Percentiles rank a stretch among this genome's conserved stretches.
These are phyloP conservation scores for Phytopythium vexans DNA, from an alignment of 352 stramenopile species.

Conservation along the genomic window DNA sequence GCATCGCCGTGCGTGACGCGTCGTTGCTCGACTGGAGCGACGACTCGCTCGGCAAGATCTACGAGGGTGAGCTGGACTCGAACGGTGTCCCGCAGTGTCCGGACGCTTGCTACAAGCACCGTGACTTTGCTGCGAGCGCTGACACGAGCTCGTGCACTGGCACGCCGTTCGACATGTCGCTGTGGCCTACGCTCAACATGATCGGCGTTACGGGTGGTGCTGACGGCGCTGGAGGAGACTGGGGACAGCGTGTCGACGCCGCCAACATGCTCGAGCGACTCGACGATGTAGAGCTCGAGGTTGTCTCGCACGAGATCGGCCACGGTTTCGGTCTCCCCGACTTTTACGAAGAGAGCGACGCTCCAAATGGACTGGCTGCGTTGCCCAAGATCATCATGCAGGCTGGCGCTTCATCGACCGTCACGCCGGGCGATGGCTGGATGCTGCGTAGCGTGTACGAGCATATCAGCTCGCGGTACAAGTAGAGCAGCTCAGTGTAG, in stretches of 20 bases:
- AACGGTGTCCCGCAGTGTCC: conserved; percentile 20
- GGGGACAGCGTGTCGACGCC: conserved; percentile 35
- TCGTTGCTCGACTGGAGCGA: conserved; percentile 39
- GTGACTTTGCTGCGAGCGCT: conserved; percentile 18
- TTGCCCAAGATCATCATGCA: conserved; percentile 23
- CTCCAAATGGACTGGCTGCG: conserved; percentile 6
- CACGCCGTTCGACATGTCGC: conserved; percentile 38
- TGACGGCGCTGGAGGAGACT: conserved; percentile 20
- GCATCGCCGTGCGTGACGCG: conserved; percentile 28
- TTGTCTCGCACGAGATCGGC: conserved; percentile 43
- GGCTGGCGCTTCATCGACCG: conserved; percentile 17
- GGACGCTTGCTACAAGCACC: conserved; percentile 40
- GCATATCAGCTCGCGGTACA: conserved; percentile 21
- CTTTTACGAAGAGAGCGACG: conserved; percentile 12
- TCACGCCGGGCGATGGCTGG: conserved; percentile 26
- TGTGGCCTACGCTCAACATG: conserved; percentile 37
- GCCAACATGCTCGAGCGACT: conserved; percentile 24
- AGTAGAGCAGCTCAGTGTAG: conserved; percentile 2
- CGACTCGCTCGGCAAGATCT: conserved; percentile 30
- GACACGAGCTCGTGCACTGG: conserved; percentile 36
- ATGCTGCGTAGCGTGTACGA: conserved; percentile 30
- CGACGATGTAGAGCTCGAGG: conserved; percentile 22
- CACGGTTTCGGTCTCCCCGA: conserved; percentile 31
- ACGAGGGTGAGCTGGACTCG: conserved; percentile 16
- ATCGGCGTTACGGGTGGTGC: conserved; percentile 6